These are phyloP conservation scores for Lepidium sativum DNA, from an alignment of 345 rosid species.

Conservation along the genomic window DNA sequence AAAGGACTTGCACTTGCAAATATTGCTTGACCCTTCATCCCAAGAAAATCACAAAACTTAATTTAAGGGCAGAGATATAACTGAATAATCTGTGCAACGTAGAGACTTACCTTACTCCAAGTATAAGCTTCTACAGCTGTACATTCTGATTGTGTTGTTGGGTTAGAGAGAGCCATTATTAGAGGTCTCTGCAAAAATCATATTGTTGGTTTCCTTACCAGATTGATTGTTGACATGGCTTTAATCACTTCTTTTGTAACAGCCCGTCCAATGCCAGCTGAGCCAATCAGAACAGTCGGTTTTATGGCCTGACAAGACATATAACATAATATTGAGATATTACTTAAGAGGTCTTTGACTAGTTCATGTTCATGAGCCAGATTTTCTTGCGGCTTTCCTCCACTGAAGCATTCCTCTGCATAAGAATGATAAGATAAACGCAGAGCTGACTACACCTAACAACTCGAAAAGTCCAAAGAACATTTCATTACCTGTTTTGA, in stretches of 20 bases:
- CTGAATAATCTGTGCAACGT: too few species aligned
- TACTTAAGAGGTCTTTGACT: conserved; percentile 54
- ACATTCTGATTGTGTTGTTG: conserved; percentile 95
- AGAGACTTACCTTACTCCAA: conserved; percentile 66
- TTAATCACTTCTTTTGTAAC: conserved; percentile 88
- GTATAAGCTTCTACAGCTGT: conserved; percentile 95
- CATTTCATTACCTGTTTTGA: conserved; percentile 63
- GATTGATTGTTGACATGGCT: conserved; percentile 71
- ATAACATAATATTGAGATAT: background rate
- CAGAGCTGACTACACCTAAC: background rate
- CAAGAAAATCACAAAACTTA: background rate
- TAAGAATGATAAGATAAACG: background rate
- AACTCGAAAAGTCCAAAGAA: background rate
- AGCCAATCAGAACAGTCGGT: conserved; percentile 80
- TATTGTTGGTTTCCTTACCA: conserved; percentile 32
- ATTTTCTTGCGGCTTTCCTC: conserved; percentile 88
- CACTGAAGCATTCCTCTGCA: conserved; percentile 53
- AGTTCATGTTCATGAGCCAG: conserved; percentile 92
- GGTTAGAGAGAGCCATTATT: conserved; percentile 94
- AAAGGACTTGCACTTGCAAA: conserved; percentile 98
- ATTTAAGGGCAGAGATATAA: background rate
- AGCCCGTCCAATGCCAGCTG: conserved; percentile 80
- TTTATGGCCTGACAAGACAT: conserved; percentile 52
- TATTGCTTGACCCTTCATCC: conserved; percentile 77
- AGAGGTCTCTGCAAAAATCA: conserved; percentile 67